Evolutionary conservation across 257 asterid species (phyloP).

Genomic region (Galeopsis tetrahit): DNA sequence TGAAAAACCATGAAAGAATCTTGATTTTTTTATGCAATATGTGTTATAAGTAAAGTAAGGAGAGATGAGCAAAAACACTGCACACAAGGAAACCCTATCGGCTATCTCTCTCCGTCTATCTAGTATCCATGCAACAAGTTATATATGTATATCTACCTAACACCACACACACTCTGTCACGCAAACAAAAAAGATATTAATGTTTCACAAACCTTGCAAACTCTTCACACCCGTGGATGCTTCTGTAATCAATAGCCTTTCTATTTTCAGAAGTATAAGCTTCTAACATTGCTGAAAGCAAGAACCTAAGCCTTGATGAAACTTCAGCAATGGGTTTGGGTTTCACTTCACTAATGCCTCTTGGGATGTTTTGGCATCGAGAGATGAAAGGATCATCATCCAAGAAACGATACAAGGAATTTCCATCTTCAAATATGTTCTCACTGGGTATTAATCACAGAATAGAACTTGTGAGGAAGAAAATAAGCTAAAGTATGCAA

Average conservation of each 20-base stretch:
- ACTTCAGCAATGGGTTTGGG: constrained; percentile 83
- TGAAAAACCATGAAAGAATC: no score
- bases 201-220: constrained; percentile 67
- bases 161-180: not conserved
- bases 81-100: not conserved
- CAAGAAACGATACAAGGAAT: constrained; percentile 78
- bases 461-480: constrained; percentile 29
- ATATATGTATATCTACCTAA: not conserved
- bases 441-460: constrained; percentile 52
- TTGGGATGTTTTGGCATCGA: constrained; percentile 81
- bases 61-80: not conserved
- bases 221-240: constrained; percentile 93
- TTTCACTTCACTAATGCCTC: constrained; percentile 80
- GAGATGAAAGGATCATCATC: constrained; percentile 81
- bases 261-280: constrained; percentile 83
- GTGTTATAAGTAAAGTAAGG: not conserved
- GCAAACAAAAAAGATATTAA: not conserved
- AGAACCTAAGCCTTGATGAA: constrained; percentile 71
- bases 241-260: constrained; percentile 74
- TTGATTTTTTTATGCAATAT: no score
- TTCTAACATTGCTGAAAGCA: constrained; percentile 74
- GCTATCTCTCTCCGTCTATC: not conserved
- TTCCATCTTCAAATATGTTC: constrained; percentile 75
- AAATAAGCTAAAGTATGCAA: constrained; percentile 6
- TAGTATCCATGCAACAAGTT: not conserved